These are phyloP conservation scores for Cryphonectria carpinicola DNA, from an alignment of 2,329 filamentous ascomycete species.

Conservation along the genomic window DNA sequence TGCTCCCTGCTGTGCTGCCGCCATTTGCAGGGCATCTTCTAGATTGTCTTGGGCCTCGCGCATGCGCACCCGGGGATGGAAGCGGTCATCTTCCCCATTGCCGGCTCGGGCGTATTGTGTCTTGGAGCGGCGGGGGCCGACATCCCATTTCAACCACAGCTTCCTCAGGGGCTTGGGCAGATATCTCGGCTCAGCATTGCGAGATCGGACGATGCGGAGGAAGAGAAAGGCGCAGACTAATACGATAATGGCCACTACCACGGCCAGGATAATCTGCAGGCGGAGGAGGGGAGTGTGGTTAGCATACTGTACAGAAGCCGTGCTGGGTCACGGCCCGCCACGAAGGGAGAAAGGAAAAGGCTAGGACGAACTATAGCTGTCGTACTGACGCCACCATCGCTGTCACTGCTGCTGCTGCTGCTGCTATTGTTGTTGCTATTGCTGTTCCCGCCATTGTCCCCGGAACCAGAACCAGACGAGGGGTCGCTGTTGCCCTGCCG, in stretches of 20 bases:
- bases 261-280: conserved; percentile 34
- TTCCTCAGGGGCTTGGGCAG: conserved; percentile 55
- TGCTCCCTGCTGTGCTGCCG: conserved; percentile 16
- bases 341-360: not conserved
- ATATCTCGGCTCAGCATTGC: conserved; percentile 52
- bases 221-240: conserved; percentile 31
- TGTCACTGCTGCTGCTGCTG: not conserved
- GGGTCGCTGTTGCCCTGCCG: not conserved
- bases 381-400: conserved; percentile 8
- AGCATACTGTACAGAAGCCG: not conserved
- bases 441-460: not conserved
- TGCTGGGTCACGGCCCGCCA: not conserved
- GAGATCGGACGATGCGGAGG: conserved; percentile 33
- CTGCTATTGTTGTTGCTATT: not conserved
- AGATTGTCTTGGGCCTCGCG: conserved; percentile 27
- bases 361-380: conserved; percentile 23
- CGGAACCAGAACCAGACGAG: not conserved
- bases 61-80: conserved; percentile 26
- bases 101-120: conserved; percentile 33
- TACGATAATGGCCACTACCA: conserved; percentile 33
- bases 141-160: conserved; percentile 54
- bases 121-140: conserved; percentile 24
- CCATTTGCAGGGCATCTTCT: conserved; percentile 30
- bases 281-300: not conserved
- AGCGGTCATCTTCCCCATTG: conserved; percentile 33